Evolutionary conservation across 169 alveolate genomes (phyloP), one percentile per base, ranked within the genome.

Genomic region (Nephromyces sp.): DNA sequence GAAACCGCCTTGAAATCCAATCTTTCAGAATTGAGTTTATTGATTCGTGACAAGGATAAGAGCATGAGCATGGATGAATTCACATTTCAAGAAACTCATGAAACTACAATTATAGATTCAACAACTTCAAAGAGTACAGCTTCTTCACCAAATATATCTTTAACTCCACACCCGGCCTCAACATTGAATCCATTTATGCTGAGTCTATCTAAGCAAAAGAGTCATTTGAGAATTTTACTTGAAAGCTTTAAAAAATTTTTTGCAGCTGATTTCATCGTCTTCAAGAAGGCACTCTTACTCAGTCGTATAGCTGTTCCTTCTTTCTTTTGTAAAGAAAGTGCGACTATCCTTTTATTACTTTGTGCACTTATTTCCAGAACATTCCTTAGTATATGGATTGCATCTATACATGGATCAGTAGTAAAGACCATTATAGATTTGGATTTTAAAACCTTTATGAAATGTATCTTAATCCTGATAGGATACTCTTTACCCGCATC

Each of bases 401-500:
- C 95, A 28, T 74, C 85, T 32, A 80, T 86, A 2, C 86, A 85
- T 72, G 95, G 95, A 4, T 51, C 64, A 24, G 79, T 87, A 24
- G 95, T 90, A 21, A 78, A 87, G 75, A 82, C 91, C 4, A 90
- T 90, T 53, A 87, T 90, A 21, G 78, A 78, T 31, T 66, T 63
- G 57, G 81, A 86, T 63, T 32, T 82, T 3, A 67, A 70, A n/a
- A 29, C 33, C 8, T 90, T 90, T 81, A 8, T 90, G 22, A 64
- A 77, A 68, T 78, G 91, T 43, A 80, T 82, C 15, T 29, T 75
- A 1, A 53, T 57, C 35, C 70, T 86, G 6, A 83, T 78, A 31
- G 72, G 81, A 53, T 84, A 86, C 62, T 85, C 95, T 0, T 61
- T 90, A n/a, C 95, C 95, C 28, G 85, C 95, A 25, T 84, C 92